These are phyloP conservation scores for Fusarium xyrophilum DNA, from an alignment of 2,329 filamentous ascomycete genomes.

Conservation along the genomic window DNA sequence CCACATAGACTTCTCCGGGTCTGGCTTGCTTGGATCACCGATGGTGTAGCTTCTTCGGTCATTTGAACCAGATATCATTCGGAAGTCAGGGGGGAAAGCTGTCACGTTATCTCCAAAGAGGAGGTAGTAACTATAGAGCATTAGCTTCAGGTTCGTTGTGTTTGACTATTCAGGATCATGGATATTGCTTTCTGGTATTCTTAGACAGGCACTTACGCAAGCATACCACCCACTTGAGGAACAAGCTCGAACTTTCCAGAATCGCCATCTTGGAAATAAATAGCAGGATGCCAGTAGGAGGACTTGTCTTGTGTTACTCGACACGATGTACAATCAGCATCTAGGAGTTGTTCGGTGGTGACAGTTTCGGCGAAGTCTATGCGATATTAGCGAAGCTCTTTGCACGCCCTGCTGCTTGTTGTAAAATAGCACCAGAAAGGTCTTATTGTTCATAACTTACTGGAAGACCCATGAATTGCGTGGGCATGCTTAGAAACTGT, in stretches of 20 bases:
- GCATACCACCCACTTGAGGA: slow-evolving; percentile 79
- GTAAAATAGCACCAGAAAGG: too few species aligned
- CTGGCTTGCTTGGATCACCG: slow-evolving; percentile 69
- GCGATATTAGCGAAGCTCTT: slow-evolving; percentile 26
- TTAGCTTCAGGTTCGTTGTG: slow-evolving; percentile 5
- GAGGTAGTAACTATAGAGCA: slow-evolving; percentile 76
- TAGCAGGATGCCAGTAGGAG: slow-evolving; percentile 82
- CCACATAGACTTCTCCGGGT: slow-evolving; percentile 75
- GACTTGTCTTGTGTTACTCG: slow-evolving; percentile 81
- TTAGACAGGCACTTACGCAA: slow-evolving; percentile 68
- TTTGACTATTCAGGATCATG: not conserved
- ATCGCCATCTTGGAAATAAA: slow-evolving; percentile 75
- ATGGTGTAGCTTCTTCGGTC: slow-evolving; percentile 72
- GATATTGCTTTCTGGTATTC: too few species aligned
- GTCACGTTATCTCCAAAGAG: slow-evolving; percentile 69
- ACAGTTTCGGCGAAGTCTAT: slow-evolving; percentile 70
- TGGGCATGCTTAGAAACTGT: slow-evolving; percentile 71
- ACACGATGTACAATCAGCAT: slow-evolving; percentile 79
- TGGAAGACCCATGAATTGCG: slow-evolving; percentile 75
- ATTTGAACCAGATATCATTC: slow-evolving; percentile 81
- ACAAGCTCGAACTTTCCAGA: slow-evolving; percentile 74
- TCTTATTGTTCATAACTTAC: slow-evolving; percentile 59
- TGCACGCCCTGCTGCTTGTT: not conserved
- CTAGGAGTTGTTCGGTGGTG: slow-evolving; percentile 62
- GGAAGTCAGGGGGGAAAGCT: slow-evolving; percentile 79